phyloP scores from a whole-genome alignment of 176 grass and related monocot genomes.

The Phyllostachys edulis region DNA sequence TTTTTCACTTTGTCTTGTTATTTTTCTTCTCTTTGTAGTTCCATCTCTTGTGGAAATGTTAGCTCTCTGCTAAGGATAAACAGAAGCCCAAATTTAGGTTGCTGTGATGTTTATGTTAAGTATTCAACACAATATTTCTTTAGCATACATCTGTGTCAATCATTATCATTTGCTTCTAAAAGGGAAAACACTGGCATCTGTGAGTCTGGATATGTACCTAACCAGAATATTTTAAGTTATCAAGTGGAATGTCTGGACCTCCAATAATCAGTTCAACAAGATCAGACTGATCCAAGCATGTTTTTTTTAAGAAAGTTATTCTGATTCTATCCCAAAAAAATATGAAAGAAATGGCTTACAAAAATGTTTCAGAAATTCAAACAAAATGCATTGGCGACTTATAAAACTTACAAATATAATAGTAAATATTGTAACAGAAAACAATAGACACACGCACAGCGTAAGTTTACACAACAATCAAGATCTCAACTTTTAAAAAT shows the following conservation, averaged over 20 bases:
- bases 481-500: neutral
- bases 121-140: constrained; percentile 2
- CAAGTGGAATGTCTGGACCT: constrained; percentile 6
- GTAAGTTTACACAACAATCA: neutral
- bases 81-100: neutral
- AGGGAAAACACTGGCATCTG: constrained; percentile 3
- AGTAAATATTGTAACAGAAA: neutral
- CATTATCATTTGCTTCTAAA: neutral
- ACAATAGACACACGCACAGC: neutral
- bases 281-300: neutral
- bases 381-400: neutral
- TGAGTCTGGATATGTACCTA: constrained; percentile 4
- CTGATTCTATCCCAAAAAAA: neutral
- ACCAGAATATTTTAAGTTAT: constrained; percentile 31
- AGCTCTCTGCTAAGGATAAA: neutral
- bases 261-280: neutral
- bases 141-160: neutral
- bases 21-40: neutral
- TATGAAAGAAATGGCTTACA: neutral
- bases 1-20: neutral
- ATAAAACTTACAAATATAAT: neutral
- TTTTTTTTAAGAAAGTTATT: neutral
- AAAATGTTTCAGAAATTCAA: neutral
- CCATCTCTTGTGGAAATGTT: neutral
- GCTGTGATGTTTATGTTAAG: constrained; percentile 1